Conservation (phyloP, 2,329 filamentous ascomycete genomes). For the Microdochium trichocladiopsis region DNA sequence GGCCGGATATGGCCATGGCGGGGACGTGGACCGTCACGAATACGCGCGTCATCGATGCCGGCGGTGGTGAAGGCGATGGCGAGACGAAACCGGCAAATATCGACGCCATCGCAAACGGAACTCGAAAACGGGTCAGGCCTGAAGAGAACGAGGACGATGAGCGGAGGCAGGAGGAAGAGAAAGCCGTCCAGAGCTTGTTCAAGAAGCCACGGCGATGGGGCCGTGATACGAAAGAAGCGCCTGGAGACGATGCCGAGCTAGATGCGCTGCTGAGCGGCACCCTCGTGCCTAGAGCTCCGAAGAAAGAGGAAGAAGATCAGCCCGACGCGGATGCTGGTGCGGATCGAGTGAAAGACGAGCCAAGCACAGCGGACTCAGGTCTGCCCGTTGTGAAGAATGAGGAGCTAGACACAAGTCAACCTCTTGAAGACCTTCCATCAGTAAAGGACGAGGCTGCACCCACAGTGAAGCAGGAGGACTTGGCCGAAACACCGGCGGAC, state of each 20-base stretch:
- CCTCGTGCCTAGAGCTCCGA: slow-evolving; percentile 12
- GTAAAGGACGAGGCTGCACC: slow-evolving; percentile 1
- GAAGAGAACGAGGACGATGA: slow-evolving; percentile 41
- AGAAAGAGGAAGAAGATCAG: slow-evolving; percentile 15
- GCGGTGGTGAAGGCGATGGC: slow-evolving; percentile 32
- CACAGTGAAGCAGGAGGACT: slow-evolving; percentile 20
- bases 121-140: slow-evolving; percentile 45
- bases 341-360: slow-evolving; percentile 9
- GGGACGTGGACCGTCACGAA: slow-evolving; percentile 79
- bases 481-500: background rate
- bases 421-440: slow-evolving; percentile 4
- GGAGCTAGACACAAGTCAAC: slow-evolving; percentile 14
- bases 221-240: slow-evolving; percentile 41
- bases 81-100: slow-evolving; percentile 31
- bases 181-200: slow-evolving; percentile 50
- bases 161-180: slow-evolving; percentile 53
- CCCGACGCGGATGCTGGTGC: slow-evolving; percentile 10
- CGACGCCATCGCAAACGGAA: slow-evolving; percentile 45
- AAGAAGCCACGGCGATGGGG: slow-evolving; percentile 53
- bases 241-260: slow-evolving; percentile 47
- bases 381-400: slow-evolving; percentile 34
- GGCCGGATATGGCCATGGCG: slow-evolving; percentile 76
- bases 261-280: slow-evolving; percentile 49
- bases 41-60: slow-evolving; percentile 52
- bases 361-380: slow-evolving; percentile 14